phyloP scores from a whole-genome alignment of 768 basidiomycete genomes.

The Russula olivacea region DNA sequence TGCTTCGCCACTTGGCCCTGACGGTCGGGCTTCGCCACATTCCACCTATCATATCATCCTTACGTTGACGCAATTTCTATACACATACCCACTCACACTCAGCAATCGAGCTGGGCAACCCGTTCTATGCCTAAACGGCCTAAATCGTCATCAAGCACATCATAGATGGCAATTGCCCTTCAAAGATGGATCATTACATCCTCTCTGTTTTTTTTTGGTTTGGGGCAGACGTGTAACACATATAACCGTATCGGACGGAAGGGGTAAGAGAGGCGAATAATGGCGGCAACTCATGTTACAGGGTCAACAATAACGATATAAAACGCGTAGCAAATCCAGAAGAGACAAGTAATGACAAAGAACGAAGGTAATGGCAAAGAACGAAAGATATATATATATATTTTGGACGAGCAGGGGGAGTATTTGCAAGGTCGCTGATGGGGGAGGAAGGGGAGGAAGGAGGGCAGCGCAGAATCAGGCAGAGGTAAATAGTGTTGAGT shows the following conservation, averaged over 20 bases:
- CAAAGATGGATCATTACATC: background rate
- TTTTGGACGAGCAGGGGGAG: background rate
- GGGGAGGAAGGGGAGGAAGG: background rate
- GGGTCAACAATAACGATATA: slow-evolving; percentile 22
- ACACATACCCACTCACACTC: background rate
- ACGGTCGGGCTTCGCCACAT: background rate
- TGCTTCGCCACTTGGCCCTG: background rate
- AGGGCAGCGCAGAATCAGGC: background rate
- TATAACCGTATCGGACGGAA: background rate
- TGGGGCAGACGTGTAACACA: background rate
- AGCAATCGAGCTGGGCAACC: background rate
- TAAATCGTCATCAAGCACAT: background rate
- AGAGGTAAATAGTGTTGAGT: background rate
- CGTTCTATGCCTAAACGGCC: too few species aligned
- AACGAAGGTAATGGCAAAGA: background rate
- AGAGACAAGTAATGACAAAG: background rate
- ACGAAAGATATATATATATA: background rate
- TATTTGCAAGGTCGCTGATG: background rate
- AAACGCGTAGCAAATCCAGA: slow-evolving; percentile 14
- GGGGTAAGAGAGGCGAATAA: background rate
- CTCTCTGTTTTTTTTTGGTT: slow-evolving; percentile 1
- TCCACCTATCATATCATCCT: background rate
- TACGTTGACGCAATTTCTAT: background rate
- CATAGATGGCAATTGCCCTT: background rate
- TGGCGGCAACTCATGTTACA: slow-evolving; percentile 13